These are phyloP conservation scores for Penicillium lividum DNA, from an alignment of 495 filamentous ascomycete species.

Conservation along the genomic window DNA sequence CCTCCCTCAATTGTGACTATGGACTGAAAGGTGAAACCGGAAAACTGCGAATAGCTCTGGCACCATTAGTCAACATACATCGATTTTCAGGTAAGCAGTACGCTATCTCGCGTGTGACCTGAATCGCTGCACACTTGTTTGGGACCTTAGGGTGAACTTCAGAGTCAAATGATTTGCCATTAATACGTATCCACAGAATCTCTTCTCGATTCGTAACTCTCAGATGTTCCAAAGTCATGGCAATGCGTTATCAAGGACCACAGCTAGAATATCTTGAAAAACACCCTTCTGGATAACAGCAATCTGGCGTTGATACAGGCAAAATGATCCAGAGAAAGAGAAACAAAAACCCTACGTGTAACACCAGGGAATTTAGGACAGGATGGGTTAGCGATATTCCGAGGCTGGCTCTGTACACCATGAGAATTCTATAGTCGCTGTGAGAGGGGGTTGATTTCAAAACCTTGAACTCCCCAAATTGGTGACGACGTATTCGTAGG, in stretches of 20 bases:
- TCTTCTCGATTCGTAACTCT: background rate
- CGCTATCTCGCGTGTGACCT: conserved; percentile 45
- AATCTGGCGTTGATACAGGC: background rate
- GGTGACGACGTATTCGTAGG: background rate
- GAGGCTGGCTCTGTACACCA: background rate
- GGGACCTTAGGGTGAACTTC: background rate
- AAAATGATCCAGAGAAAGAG: background rate
- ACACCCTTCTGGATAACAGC: background rate
- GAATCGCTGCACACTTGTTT: conserved; percentile 48
- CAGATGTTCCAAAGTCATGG: background rate
- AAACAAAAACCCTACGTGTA: background rate
- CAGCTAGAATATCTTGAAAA: background rate
- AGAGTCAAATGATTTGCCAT: conserved; percentile 23
- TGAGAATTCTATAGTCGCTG: background rate
- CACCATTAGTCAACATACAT: background rate
- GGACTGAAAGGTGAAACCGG: conserved; percentile 18
- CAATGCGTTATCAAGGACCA: background rate
- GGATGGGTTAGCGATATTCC: background rate
- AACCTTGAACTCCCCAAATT: background rate
- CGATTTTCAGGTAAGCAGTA: conserved; percentile 9
- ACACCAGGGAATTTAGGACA: background rate
- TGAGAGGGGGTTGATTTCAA: background rate
- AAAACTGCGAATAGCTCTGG: conserved; percentile 6
- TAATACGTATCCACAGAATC: background rate
- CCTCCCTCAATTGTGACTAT: conserved; percentile 40